A percentile compares a stretch with the other conserved stretches of the same genome.
Conservation (phyloP, 441 rosid species). For the Erysimum pusillum region DNA sequence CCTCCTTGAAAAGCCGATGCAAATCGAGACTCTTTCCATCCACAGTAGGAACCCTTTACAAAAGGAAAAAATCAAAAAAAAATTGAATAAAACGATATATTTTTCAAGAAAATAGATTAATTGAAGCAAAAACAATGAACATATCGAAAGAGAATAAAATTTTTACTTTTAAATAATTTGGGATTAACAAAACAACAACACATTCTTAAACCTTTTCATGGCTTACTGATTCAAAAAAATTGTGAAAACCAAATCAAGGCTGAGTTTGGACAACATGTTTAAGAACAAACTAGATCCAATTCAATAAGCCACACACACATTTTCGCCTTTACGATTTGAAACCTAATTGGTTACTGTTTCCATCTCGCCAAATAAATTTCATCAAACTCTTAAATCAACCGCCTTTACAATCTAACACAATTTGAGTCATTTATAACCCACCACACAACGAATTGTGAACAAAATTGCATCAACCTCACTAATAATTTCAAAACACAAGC, state of each 20-base stretch:
- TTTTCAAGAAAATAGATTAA: not conserved
- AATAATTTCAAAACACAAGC: not conserved
- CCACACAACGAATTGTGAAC: not conserved
- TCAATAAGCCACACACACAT: not conserved
- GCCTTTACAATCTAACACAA: too few species aligned
- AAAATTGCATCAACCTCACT: not conserved
- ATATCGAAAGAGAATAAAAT: not conserved
- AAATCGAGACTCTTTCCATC: slow-evolving; percentile 76
- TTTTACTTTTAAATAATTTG: not conserved
- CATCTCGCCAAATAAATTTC: not conserved
- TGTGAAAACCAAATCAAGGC: not conserved
- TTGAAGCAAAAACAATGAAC: not conserved
- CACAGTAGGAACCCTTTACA: slow-evolving; percentile 72
- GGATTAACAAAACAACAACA: not conserved
- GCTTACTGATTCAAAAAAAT: not conserved
- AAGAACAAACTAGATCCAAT: too few species aligned
- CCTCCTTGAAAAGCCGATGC: slow-evolving; percentile 82
- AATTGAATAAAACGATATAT: not conserved
- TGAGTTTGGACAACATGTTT: too few species aligned
- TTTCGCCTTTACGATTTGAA: not conserved
- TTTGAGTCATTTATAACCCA: not conserved
- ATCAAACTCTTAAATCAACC: slow-evolving; percentile 1
- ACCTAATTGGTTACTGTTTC: not conserved
- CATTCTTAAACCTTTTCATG: not conserved
- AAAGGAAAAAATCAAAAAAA: slow-evolving; percentile 17